Evolutionary conservation across 2,329 filamentous ascomycete genomes (phyloP).

Genomic region (Aciculosporium take): DNA sequence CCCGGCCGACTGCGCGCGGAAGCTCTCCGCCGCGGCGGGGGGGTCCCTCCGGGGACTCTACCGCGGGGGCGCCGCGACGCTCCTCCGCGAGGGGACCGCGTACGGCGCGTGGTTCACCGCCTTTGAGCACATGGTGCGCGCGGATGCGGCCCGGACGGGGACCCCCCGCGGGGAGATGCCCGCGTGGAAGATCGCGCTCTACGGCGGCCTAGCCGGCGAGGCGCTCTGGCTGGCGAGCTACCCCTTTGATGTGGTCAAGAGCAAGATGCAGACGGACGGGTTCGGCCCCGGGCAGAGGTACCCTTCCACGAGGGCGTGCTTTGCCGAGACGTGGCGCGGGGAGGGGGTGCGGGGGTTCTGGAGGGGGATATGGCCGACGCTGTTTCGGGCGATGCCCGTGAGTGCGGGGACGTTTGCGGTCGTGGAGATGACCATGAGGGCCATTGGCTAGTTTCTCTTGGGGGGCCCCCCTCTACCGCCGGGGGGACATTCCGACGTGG

Average conservation of each 20-base stretch:
- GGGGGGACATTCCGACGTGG: too few relatives aligned
- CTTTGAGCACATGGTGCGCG: slow-evolving; percentile 94
- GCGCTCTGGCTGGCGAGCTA: slow-evolving; percentile 87
- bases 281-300: slow-evolving; percentile 62
- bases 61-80: slow-evolving; percentile 73
- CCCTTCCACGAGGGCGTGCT: slow-evolving; percentile 76
- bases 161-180: slow-evolving; percentile 65
- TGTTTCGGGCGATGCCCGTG: slow-evolving; percentile 92
- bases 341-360: slow-evolving; percentile 81
- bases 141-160: slow-evolving; percentile 64
- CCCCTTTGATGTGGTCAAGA: slow-evolving; percentile 95
- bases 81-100: slow-evolving; percentile 79
- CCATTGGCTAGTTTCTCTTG: slow-evolving; percentile 30
- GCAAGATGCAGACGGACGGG: slow-evolving; percentile 97
- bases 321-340: slow-evolving; percentile 61
- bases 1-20: slow-evolving; percentile 79
- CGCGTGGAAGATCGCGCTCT: slow-evolving; percentile 74
- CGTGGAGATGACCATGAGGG: slow-evolving; percentile 51
- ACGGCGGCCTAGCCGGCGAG: slow-evolving; percentile 88
- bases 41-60: slow-evolving; percentile 58
- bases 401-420: slow-evolving; percentile 96
- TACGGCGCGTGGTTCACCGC: slow-evolving; percentile 93
- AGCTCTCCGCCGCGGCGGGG: slow-evolving; percentile 55
- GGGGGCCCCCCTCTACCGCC: too few relatives aligned
- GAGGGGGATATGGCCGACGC: slow-evolving; percentile 82